Conservation (phyloP, 148 eudicot genomes). For the Rhododendron kiyosumense region DNA sequence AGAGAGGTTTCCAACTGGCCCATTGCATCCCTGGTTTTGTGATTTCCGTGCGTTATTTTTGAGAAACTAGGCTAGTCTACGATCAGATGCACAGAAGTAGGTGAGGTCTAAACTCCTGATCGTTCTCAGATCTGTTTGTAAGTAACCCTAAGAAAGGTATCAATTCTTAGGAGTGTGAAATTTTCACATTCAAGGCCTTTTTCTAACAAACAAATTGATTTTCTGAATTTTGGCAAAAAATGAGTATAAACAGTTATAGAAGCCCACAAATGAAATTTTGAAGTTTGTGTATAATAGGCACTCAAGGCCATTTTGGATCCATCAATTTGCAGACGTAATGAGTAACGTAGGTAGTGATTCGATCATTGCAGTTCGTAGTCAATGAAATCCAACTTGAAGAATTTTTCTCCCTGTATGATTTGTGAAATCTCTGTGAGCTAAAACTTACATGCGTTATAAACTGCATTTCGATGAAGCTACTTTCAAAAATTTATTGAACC, state of each 20-base stretch:
- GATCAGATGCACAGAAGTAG: not conserved
- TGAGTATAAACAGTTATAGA: too few species aligned
- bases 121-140: not conserved
- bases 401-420: constrained; percentile 37
- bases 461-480: too few species aligned
- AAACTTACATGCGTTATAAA: too few species aligned
- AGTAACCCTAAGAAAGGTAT: too few species aligned
- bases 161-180: too few species aligned
- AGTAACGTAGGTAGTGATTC: constrained; percentile 26
- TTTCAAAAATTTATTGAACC: not conserved
- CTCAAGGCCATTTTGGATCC: too few species aligned
- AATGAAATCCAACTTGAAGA: constrained; percentile 59
- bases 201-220: too few species aligned
- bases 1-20: constrained; percentile 2
- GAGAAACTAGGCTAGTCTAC: not conserved
- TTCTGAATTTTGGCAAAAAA: too few species aligned
- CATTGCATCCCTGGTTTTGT: not conserved
- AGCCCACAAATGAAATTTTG: too few species aligned
- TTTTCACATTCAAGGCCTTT: too few species aligned
- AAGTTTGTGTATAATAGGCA: too few species aligned
- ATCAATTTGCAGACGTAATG: constrained; percentile 22
- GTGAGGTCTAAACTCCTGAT: not conserved
- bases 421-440: not conserved
- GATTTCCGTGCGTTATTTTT: constrained; percentile 4
- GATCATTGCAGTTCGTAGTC: constrained; percentile 29